These are phyloP conservation scores for Phycomyces nitens DNA, from an alignment of 192 early-diverging fungal genomes.

Conservation along the genomic window DNA sequence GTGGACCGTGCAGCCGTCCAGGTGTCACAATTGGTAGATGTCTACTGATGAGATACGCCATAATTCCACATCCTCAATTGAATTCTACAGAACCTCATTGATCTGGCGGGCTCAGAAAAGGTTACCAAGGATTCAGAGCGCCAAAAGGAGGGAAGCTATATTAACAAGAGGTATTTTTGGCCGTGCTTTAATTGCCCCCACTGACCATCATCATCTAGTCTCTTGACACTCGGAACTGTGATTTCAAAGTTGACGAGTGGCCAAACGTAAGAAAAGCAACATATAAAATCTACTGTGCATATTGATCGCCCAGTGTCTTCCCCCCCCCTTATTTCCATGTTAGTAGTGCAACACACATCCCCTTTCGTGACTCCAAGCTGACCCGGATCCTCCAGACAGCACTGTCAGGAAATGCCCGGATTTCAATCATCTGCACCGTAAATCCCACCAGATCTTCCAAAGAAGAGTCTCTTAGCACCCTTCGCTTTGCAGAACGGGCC, in stretches of 20 bases:
- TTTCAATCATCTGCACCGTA: constrained; percentile 92
- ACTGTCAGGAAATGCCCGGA: constrained; percentile 86
- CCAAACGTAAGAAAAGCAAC: constrained; percentile 39
- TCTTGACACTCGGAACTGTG: constrained; percentile 89
- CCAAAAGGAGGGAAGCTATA: constrained; percentile 95
- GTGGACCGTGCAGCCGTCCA: constrained; percentile 16
- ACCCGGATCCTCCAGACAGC: constrained; percentile 95
- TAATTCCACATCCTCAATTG: not conserved
- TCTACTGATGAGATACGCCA: not conserved
- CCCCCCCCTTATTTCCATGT: not conserved
- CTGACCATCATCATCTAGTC: constrained; percentile 26
- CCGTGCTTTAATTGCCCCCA: not conserved
- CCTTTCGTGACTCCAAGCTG: constrained; percentile 95
- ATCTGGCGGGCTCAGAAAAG: constrained; percentile 96
- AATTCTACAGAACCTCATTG: constrained; percentile 94
- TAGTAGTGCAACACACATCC: constrained; percentile 67
- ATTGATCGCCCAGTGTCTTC: no score
- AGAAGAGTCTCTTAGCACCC: constrained; percentile 87
- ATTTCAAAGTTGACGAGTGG: constrained; percentile 82
- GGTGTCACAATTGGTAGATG: constrained; percentile 36
- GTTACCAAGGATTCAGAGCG: constrained; percentile 79
- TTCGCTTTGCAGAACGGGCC: constrained; percentile 90
- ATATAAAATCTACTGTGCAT: no score
- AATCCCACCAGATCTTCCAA: constrained; percentile 73
- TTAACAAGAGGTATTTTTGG: constrained; percentile 76